Percentiles rank a stretch among this genome's conserved stretches.
phyloP scores from a whole-genome alignment of 805 yeast species.

The Candida vaughaniae region DNA sequence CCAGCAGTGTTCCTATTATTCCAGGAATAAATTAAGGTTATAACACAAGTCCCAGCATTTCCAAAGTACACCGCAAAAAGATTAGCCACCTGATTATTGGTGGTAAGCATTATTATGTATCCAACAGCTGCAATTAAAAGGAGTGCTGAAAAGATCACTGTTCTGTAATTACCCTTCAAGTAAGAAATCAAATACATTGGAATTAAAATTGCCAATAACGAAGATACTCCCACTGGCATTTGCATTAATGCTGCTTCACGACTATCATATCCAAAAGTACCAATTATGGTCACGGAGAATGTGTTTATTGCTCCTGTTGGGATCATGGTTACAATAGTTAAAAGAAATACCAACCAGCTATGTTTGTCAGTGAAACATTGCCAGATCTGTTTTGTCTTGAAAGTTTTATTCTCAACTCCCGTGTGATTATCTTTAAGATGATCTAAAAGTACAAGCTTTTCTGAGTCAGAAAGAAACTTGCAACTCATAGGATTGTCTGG shows the following conservation, averaged over 20 bases:
- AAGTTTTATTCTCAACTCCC: slow-evolving; percentile 49
- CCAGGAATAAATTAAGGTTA: slow-evolving; percentile 61
- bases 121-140: slow-evolving; percentile 35
- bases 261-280: slow-evolving; percentile 48
- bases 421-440: slow-evolving; percentile 49
- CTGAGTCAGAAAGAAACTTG: slow-evolving; percentile 39
- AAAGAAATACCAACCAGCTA: slow-evolving; percentile 48
- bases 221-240: slow-evolving; percentile 58
- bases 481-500: slow-evolving; percentile 49
- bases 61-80: slow-evolving; percentile 49
- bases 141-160: slow-evolving; percentile 29
- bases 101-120: slow-evolving; percentile 41
- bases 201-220: slow-evolving; percentile 28
- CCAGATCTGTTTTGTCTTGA: slow-evolving; percentile 43
- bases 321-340: slow-evolving; percentile 48
- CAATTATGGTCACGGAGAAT: slow-evolving; percentile 52
- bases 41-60: slow-evolving; percentile 57
- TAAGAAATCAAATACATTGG: slow-evolving; percentile 31
- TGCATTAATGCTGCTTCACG: slow-evolving; percentile 50
- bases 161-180: slow-evolving; percentile 21
- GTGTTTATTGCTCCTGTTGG: slow-evolving; percentile 54
- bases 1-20: slow-evolving; percentile 68
- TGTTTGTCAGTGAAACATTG: slow-evolving; percentile 41
- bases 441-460: slow-evolving; percentile 42
- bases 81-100: slow-evolving; percentile 42